These are phyloP conservation scores for Phytomonas sp. DNA, from an alignment of 208 protist species.

Conservation along the genomic window DNA sequence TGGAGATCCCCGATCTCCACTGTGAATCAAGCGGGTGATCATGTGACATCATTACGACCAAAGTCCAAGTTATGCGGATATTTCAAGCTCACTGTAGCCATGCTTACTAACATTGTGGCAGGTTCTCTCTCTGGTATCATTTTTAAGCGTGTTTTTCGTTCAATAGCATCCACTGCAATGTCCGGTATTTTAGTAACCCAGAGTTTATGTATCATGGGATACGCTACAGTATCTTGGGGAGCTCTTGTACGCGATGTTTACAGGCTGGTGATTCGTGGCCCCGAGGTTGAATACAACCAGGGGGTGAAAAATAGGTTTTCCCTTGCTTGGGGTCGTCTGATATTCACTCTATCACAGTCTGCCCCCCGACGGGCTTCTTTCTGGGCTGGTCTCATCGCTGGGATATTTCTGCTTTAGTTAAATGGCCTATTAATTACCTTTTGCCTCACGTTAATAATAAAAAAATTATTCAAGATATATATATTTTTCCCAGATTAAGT, in stretches of 20 bases:
- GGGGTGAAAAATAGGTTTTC: constrained; percentile 10
- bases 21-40: neutral
- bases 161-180: constrained; percentile 17
- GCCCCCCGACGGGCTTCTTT: constrained; percentile 38
- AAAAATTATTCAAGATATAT: neutral
- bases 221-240: constrained; percentile 49
- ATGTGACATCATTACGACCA: neutral
- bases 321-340: constrained; percentile 17
- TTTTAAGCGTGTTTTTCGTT: constrained; percentile 15
- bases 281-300: neutral
- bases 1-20: neutral
- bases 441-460: neutral
- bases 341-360: constrained; percentile 21
- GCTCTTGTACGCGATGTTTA: constrained; percentile 30
- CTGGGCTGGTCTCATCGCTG: constrained; percentile 28
- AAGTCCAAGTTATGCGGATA: neutral
- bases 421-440: neutral
- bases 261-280: constrained; percentile 18
- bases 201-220: constrained; percentile 40
- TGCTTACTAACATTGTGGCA: constrained; percentile 21
- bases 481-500: neutral
- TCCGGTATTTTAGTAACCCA: constrained; percentile 29
- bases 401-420: constrained; percentile 17
- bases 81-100: constrained; percentile 7
- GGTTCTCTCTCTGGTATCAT: constrained; percentile 20